Evolutionary conservation across 768 basidiomycete genomes (phyloP), one percentile per base, ranked within the genome.

Genomic region (Boletus sp.): DNA sequence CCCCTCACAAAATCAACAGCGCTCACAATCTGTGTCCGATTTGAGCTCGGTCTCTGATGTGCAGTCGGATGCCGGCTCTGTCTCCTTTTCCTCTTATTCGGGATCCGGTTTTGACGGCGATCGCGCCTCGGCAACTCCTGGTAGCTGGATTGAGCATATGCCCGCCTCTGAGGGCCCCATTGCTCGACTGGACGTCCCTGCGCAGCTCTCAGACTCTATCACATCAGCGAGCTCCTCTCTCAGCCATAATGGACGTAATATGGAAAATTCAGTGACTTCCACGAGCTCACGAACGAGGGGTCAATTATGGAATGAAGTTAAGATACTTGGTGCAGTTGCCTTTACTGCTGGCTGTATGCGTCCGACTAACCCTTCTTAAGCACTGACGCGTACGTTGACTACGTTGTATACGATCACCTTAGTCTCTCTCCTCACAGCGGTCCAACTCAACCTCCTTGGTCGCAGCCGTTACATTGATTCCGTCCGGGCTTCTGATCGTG

Each of bases 221-320:
- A 61, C 68, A 1, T 76, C 75, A 0, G 56, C 63, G 2, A 73
- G 69, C 51, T 76, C 77, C 8, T 64, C 71, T 35, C 52, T 69
- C 19, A 75, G 74, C 39, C 59, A 2, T 14, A 48, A 48, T 29
- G 47, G 47, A 19, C n/a, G 61, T 1, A 45, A 47, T 17, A 40
- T 27, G 47, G 57, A 53, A 10, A 35, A 35, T 13, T 58, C 61
- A 1, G 42, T 39, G 7, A 37, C 44, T 4, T 60, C 64, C 17
- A 58, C 53, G 39, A 56, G 59, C 39, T 72, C 73, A 25, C 76
- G 80, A 56, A 84, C 81, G n/a, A 93, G 87, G 67, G 82, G 80
- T 1, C 87, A 95, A 63, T 75, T 98, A 7, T 98, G 96, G 96
- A 85, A 85, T 53, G 93, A 97, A 71, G 81, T 97, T 35, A 98